Percentiles rank a stretch among this genome's conserved stretches.
phyloP scores from a whole-genome alignment of 208 protist species.

The Entamoeba histolytica region DNA sequence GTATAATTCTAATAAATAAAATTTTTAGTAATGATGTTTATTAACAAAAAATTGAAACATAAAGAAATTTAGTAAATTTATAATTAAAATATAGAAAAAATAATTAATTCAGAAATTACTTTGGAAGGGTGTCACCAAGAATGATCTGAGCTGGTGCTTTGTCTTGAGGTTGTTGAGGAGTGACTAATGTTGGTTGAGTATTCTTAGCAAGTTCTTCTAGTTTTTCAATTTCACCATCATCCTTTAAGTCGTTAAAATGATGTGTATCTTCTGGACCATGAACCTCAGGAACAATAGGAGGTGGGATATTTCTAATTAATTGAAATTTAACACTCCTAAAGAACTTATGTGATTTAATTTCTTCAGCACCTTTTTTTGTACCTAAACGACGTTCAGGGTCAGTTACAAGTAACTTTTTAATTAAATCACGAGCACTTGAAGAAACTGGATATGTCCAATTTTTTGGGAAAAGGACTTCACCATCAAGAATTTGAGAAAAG shows the following conservation, averaged over 20 bases:
- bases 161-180: neutral
- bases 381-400: neutral
- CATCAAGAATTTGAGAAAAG: neutral
- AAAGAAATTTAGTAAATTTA: no score
- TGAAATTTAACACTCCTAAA: constrained; percentile 1
- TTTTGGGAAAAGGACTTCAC: neutral
- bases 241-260: neutral
- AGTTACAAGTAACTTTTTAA: neutral
- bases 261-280: neutral
- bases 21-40: no score
- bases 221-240: neutral
- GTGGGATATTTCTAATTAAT: neutral
- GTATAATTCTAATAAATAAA: no score
- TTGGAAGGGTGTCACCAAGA: neutral
- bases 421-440: neutral
- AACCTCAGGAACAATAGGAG: neutral
- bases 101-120: neutral
- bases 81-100: no score
- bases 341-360: constrained; percentile 19
- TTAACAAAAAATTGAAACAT: no score
- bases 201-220: neutral
- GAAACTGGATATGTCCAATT: neutral
- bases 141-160: neutral
- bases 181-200: neutral
- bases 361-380: neutral